Evolutionary conservation across 177 flowering plant genomes (phyloP).

Genomic region (Vitis hybrid): DNA sequence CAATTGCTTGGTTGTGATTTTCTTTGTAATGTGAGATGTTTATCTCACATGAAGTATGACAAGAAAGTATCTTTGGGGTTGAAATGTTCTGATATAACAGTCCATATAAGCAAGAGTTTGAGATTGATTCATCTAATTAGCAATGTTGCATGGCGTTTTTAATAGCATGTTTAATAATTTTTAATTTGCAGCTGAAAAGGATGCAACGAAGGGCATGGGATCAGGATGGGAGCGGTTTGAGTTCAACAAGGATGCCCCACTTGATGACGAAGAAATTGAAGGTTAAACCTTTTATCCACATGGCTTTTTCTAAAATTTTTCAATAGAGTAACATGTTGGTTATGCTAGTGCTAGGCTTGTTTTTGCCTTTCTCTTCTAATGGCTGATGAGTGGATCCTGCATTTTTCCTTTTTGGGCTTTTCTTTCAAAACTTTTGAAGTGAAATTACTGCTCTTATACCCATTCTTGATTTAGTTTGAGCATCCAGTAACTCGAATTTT

Average conservation of each 20-base stretch:
- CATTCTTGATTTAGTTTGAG: no score
- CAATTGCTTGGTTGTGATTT: no score
- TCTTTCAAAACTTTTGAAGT: background rate
- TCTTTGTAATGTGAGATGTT: no score
- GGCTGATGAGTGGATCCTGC: background rate
- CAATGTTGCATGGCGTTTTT: background rate
- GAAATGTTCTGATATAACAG: no score
- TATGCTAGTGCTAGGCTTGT: background rate
- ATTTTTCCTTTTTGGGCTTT: background rate
- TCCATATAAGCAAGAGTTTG: no score
- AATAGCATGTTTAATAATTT: background rate
- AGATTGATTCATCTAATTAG: background rate
- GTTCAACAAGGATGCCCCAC: conserved; percentile 92
- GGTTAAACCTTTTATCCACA: conserved; percentile 35
- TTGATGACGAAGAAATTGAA: conserved; percentile 90
- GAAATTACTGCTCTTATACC: no score
- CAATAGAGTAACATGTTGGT: background rate
- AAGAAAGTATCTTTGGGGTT: no score
- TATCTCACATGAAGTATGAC: no score
- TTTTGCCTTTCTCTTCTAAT: background rate
- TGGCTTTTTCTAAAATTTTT: background rate
- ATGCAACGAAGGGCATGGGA: conserved; percentile 51
- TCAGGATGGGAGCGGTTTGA: conserved; percentile 95
- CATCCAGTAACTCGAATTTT: no score
- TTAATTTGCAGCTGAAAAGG: conserved; percentile 58